A percentile compares a stretch with the other conserved stretches of the same genome.
Evolutionary conservation across 2,329 filamentous ascomycete species (phyloP).

Genomic region (Colletotrichum sp.): DNA sequence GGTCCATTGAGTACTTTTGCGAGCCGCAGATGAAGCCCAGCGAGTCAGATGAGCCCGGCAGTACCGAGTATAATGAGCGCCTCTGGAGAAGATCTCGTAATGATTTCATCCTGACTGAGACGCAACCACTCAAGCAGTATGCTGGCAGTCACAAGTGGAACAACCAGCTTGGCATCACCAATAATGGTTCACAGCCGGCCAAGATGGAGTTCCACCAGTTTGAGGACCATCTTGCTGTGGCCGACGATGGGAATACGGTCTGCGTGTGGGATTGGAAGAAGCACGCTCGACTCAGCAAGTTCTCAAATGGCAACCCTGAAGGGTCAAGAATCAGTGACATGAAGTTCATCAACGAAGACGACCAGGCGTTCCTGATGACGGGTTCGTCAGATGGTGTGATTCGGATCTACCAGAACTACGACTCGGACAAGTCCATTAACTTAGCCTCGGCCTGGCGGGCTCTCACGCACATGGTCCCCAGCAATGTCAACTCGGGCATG

Average conservation of each 20-base stretch:
- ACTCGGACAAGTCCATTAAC: constrained; percentile 76
- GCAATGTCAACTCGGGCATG: constrained; percentile 92
- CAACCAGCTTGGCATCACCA: constrained; percentile 80
- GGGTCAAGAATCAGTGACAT: constrained; percentile 94
- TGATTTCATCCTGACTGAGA: constrained; percentile 88
- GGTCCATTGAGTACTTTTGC: constrained; percentile 97
- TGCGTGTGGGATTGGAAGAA: constrained; percentile 93
- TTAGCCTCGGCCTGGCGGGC: constrained; percentile 92
- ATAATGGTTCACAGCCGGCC: constrained; percentile 86
- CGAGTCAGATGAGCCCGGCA: constrained; percentile 95
- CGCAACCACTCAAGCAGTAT: constrained; percentile 89
- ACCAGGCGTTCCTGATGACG: constrained; percentile 92
- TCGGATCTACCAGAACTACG: constrained; percentile 92
- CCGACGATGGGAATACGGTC: constrained; percentile 90
- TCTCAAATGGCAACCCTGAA: constrained; percentile 92
- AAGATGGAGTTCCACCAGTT: constrained; percentile 99
- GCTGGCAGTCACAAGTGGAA: constrained; percentile 90
- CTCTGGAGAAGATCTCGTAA: constrained; percentile 93
- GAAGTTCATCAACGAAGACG: constrained; percentile 98
- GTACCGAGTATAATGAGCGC: constrained; percentile 93
- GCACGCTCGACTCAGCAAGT: constrained; percentile 76
- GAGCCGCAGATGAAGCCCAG: constrained; percentile 98
- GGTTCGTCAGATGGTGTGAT: constrained; percentile 95
- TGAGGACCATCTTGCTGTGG: constrained; percentile 92
- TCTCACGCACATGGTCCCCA: constrained; percentile 90